Conservation (phyloP, 805 yeast genomes). For the Hanseniaspora osmophila region DNA sequence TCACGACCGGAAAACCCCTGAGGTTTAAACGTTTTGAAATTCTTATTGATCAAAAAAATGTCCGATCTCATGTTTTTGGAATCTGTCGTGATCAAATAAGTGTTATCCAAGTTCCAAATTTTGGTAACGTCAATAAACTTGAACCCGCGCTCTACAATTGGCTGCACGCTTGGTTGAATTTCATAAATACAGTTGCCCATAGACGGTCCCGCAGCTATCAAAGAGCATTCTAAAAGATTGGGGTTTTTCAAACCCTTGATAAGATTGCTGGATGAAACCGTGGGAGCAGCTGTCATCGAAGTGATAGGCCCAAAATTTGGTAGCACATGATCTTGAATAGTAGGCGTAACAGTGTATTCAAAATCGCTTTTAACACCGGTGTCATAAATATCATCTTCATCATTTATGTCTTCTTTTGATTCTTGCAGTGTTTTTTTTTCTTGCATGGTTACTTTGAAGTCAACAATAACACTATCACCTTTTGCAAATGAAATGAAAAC, state of each 20-base stretch:
- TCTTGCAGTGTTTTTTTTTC: background rate
- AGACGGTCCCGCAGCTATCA: constrained; percentile 59
- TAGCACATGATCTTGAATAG: constrained; percentile 16
- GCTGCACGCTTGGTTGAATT: constrained; percentile 49
- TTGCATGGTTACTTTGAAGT: constrained; percentile 1
- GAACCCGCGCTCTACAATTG: constrained; percentile 50
- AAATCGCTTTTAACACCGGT: constrained; percentile 11
- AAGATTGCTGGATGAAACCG: constrained; percentile 35
- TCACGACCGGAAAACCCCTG: constrained; percentile 45
- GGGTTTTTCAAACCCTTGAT: constrained; percentile 58
- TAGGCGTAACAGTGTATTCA: constrained; percentile 5
- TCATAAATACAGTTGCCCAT: constrained; percentile 42
- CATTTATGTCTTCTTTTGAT: constrained; percentile 13
- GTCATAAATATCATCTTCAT: constrained; percentile 21
- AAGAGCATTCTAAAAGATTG: constrained; percentile 46
- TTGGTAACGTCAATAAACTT: constrained; percentile 59
- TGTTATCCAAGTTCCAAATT: constrained; percentile 58
- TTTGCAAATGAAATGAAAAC: constrained; percentile 2
- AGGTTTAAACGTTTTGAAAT: constrained; percentile 46
- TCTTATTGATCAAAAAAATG: constrained; percentile 46
- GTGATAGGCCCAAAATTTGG: constrained; percentile 62
- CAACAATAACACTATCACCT: constrained; percentile 5
- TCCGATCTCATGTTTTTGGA: constrained; percentile 49
- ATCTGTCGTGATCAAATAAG: constrained; percentile 60
- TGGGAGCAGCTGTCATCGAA: constrained; percentile 49